These are phyloP conservation scores for Friedmanniomyces simplex DNA, from an alignment of 495 filamentous ascomycete genomes.

Conservation along the genomic window DNA sequence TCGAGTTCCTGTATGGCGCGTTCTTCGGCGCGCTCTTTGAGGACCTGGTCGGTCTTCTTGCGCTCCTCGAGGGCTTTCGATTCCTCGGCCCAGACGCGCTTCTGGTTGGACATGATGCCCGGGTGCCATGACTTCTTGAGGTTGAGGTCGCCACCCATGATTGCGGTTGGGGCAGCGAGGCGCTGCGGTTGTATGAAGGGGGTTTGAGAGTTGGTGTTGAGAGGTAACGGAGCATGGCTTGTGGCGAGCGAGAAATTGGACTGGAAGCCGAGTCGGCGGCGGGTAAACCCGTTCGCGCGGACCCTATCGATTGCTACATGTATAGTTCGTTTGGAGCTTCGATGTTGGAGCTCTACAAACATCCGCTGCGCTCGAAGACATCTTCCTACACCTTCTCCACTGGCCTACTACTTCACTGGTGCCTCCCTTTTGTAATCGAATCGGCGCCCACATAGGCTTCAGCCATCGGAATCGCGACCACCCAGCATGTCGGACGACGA, in stretches of 20 bases:
- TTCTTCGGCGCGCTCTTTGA: conserved; percentile 90
- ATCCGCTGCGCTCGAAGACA: background rate
- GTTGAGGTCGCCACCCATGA: conserved; percentile 84
- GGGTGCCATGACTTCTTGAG: conserved; percentile 98
- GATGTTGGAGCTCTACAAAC: background rate
- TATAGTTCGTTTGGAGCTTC: background rate
- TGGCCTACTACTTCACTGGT: too few relatives aligned
- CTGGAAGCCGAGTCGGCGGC: too few relatives aligned
- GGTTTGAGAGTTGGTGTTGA: background rate
- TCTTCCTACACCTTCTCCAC: background rate
- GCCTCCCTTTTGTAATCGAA: too few relatives aligned
- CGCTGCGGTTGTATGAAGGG: background rate
- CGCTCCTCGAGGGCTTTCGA: conserved; percentile 91
- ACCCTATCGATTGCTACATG: too few relatives aligned
- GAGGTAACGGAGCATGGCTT: background rate
- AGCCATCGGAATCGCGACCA: background rate
- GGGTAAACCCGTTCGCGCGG: too few relatives aligned
- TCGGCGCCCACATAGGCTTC: too few relatives aligned
- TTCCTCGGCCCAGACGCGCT: conserved; percentile 74
- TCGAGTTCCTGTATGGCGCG: conserved; percentile 85
- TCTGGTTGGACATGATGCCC: conserved; percentile 70
- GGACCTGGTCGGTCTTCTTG: conserved; percentile 75
- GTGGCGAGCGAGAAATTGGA: background rate
- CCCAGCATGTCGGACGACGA: conserved; percentile 81
- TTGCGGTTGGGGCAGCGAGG: conserved; percentile 1